Evolutionary conservation across 768 basidiomycete genomes (phyloP).

Genomic region (Mycena haematopus): DNA sequence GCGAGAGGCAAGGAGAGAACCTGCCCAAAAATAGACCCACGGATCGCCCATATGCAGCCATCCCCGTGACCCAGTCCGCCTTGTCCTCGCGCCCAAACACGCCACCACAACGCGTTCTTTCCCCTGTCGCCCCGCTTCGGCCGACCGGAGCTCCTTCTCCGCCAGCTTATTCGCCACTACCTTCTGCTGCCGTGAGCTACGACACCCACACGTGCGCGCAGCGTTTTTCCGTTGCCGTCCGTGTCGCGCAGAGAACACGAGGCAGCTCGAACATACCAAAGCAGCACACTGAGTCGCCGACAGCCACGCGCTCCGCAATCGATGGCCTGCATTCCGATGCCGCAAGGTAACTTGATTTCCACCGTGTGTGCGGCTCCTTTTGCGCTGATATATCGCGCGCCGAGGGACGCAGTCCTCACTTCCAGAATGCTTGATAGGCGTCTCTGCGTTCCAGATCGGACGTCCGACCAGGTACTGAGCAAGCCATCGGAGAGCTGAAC

Average conservation of each 20-base stretch:
- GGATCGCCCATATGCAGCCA: neutral
- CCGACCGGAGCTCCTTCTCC: slow-evolving; percentile 19
- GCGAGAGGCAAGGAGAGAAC: slow-evolving; percentile 23
- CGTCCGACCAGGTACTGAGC: neutral
- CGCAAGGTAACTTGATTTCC: slow-evolving; percentile 13
- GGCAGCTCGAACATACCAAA: slow-evolving; percentile 19
- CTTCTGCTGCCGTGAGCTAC: slow-evolving; percentile 16
- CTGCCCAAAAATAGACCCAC: slow-evolving; percentile 10
- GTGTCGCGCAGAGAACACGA: slow-evolving; percentile 22
- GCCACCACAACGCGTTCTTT: slow-evolving; percentile 17
- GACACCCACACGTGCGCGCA: slow-evolving; percentile 16
- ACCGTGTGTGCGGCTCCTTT: slow-evolving; percentile 17
- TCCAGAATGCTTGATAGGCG: slow-evolving; percentile 26
- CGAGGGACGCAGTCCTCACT: slow-evolving; percentile 3
- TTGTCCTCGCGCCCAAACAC: slow-evolving; percentile 1
- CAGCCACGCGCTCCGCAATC: slow-evolving; percentile 4
- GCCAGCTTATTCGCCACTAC: slow-evolving; percentile 15
- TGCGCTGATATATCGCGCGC: slow-evolving; percentile 27
- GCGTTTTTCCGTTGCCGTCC: slow-evolving; percentile 12
- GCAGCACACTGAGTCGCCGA: slow-evolving; percentile 10
- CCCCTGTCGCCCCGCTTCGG: slow-evolving; percentile 13
- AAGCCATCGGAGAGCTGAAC: slow-evolving; percentile 5
- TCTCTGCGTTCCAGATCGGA: neutral
- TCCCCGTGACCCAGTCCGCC: neutral
- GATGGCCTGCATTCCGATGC: slow-evolving; percentile 14